A percentile compares a stretch with the other conserved stretches of the same genome.
These are phyloP conservation scores for Tylopilus sp. DNA, from an alignment of 768 basidiomycete species.

Conservation along the genomic window DNA sequence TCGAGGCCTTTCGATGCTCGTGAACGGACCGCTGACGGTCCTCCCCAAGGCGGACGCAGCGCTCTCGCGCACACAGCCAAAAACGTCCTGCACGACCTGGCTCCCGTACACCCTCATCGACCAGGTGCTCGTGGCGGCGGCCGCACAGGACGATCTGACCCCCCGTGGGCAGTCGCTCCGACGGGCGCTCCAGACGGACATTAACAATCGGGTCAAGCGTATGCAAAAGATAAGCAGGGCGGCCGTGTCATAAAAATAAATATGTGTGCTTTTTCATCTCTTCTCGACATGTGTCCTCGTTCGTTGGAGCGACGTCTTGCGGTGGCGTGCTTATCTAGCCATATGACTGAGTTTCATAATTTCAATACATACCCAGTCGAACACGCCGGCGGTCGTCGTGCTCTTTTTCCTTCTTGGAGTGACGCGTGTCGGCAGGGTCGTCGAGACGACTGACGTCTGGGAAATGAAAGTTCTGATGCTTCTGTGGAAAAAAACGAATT, in stretches of 20 bases:
- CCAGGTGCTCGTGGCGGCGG: conserved; percentile 69
- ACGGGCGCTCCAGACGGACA: conserved; percentile 52
- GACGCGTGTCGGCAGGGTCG: conserved; percentile 16
- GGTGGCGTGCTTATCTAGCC: neutral
- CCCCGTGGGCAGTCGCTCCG: conserved; percentile 39
- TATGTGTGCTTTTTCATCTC: too few species aligned
- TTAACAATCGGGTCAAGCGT: conserved; percentile 62
- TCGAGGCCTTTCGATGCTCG: neutral
- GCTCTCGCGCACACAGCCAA: conserved; percentile 49
- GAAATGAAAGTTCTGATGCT: conserved; percentile 14
- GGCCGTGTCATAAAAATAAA: too few species aligned
- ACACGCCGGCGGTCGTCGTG: neutral
- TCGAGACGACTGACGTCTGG: neutral
- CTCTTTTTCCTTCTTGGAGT: neutral
- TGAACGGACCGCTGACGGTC: conserved; percentile 2
- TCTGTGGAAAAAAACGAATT: neutral
- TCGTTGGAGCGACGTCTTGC: too few species aligned
- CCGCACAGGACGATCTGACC: conserved; percentile 48
- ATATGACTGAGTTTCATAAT: conserved; percentile 9
- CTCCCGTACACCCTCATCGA: conserved; percentile 83
- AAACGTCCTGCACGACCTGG: conserved; percentile 64
- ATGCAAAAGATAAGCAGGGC: conserved; percentile 61
- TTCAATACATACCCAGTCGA: neutral
- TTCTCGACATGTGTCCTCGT: too few species aligned
- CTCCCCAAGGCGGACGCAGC: conserved; percentile 51